Evolutionary conservation across 768 basidiomycete genomes (phyloP), one percentile per base, ranked within the genome.

Genomic region (Pisolithus marmoratus): DNA sequence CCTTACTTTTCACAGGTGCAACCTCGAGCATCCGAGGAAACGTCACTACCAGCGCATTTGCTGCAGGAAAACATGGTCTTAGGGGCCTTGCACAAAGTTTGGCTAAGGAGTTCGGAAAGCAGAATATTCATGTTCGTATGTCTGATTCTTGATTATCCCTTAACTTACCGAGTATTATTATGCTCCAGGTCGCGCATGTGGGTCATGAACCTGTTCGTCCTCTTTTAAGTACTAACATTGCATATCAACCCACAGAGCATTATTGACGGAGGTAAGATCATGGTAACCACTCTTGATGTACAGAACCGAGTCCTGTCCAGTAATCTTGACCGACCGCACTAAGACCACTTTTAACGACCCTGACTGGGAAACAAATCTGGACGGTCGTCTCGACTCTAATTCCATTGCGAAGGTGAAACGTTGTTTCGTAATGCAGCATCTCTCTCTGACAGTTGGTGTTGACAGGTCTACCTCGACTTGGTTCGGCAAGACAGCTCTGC

Each of bases 1-100:
- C 82, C 0, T 65, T 89, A 44, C 75, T 87, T 14, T 86, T 87
- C 61, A 89, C 86, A 0, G 85, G 86, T 0, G 87, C 87, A 2
- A 88, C 87, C 7, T 82, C 87, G 6, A 74, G 80, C 49, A 50
- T 78, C 19, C 70, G 87, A 50, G 87, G 87, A 5, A 87, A 86
- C 50, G 68, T 70, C 3, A 68, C 66, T 0, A 85, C 84, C 0
- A 83, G 82, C 47, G 77, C 74, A 2, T 83, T 87, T 58, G 73
- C 86, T 4, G 79, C 84, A 3, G 79, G 78, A 0, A 88, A 87
- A 61, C 79, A 77, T 48, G 86, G 78, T 4, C 31, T 80, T 34
- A 71, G 87, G 40, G 82, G 81, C 0, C 69, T 89, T 43, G 78
- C 80, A 0, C 87, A 89, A 68, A 85, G 85, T 57, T 65, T 88